phyloP scores from a whole-genome alignment of 352 stramenopile genomes.

The Globisporangium viniferum region DNA sequence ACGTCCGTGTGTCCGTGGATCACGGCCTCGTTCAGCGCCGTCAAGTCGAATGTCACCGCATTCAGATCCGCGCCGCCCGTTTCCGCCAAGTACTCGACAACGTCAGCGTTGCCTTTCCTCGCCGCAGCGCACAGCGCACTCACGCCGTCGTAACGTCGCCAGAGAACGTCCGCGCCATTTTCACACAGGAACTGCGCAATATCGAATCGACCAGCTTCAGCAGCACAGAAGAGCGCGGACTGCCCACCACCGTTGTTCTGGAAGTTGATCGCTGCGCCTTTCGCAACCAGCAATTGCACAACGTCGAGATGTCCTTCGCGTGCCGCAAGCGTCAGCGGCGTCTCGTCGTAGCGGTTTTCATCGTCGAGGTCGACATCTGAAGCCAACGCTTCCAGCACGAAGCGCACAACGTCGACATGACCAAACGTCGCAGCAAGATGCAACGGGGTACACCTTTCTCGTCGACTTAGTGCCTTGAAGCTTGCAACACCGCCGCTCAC shows the following conservation, averaged over 20 bases:
- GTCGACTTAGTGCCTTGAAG: neutral
- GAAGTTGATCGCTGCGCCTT: neutral
- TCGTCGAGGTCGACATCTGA: neutral
- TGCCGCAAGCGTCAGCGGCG: neutral
- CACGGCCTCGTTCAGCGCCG: slow-evolving; percentile 1
- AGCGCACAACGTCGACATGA: neutral
- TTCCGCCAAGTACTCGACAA: slow-evolving; percentile 3
- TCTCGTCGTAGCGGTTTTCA: slow-evolving; percentile 5
- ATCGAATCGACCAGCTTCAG: neutral
- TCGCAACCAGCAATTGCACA: neutral
- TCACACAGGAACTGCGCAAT: slow-evolving; percentile 2
- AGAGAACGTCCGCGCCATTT: slow-evolving; percentile 1
- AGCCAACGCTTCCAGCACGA: neutral
- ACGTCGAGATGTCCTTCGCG: neutral
- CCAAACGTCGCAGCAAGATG: neutral
- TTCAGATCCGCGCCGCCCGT: neutral
- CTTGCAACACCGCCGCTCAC: neutral
- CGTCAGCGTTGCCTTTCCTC: neutral
- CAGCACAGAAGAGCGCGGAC: neutral
- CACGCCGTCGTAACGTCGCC: neutral
- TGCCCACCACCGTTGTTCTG: neutral
- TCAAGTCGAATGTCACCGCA: neutral
- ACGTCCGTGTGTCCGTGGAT: neutral
- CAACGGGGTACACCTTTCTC: neutral
- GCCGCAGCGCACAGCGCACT: neutral